A percentile compares a stretch with the other conserved stretches of the same genome.
Conservation (phyloP, 148 eudicot species). For the Rhododendron molle region DNA sequence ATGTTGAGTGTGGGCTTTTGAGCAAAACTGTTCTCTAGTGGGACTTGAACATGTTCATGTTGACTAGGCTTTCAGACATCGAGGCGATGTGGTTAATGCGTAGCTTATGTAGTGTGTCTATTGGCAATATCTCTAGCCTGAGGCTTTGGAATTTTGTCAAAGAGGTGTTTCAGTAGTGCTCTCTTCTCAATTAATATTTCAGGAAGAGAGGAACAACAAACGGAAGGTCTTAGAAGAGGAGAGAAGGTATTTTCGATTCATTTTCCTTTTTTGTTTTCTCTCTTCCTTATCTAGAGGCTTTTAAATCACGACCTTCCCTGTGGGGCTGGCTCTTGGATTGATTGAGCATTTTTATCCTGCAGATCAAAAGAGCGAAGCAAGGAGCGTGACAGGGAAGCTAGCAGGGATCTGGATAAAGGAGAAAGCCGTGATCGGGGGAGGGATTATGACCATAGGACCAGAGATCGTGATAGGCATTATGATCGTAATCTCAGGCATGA, state of each 20-base stretch:
- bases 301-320: too few relatives aligned
- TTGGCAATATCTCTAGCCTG: background rate
- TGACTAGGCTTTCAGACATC: background rate
- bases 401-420: conserved; percentile 61
- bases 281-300: background rate
- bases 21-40: background rate
- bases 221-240: conserved; percentile 71
- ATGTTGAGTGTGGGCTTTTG: background rate
- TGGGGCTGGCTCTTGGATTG: background rate
- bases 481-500: conserved; percentile 56
- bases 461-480: conserved; percentile 64
- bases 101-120: background rate
- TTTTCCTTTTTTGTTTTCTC: background rate
- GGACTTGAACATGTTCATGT: background rate
- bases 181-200: conserved; percentile 25
- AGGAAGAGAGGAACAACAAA: conserved; percentile 79
- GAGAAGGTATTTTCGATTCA: conserved; percentile 43
- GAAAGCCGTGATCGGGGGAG: conserved; percentile 56
- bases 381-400: conserved; percentile 58
- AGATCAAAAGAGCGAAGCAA: conserved; percentile 82
- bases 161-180: background rate
- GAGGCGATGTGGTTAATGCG: background rate
- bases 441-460: conserved; percentile 62
- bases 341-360: conserved; percentile 5
- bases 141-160: background rate